Conservation (phyloP, 2,329 filamentous ascomycete species). For the Exophiala aquamarina region DNA sequence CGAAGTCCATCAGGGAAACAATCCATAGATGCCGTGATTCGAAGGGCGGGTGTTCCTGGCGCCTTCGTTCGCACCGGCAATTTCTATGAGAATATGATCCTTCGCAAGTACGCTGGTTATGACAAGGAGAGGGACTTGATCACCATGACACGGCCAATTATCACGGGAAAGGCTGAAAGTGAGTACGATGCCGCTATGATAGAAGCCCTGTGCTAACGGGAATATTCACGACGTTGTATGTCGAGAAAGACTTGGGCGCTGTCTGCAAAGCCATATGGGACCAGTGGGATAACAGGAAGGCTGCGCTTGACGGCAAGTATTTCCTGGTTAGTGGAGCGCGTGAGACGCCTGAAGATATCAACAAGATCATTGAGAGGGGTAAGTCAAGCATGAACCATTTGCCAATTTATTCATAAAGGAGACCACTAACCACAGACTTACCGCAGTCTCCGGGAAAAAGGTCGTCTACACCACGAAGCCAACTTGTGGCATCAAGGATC, state of each 20-base stretch:
- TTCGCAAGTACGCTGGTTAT: slow-evolving; percentile 6
- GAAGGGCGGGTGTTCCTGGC: slow-evolving; percentile 16
- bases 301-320: slow-evolving; percentile 7
- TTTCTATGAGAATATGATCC: slow-evolving; percentile 19
- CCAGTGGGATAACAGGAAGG: slow-evolving; percentile 23
- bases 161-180: slow-evolving; percentile 9
- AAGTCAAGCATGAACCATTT: too few species aligned
- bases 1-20: slow-evolving; percentile 23
- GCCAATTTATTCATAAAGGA: too few species aligned
- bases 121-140: slow-evolving; percentile 9
- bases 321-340: slow-evolving; percentile 2
- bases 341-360: slow-evolving; percentile 2
- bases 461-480: slow-evolving; percentile 13
- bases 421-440: too few species aligned
- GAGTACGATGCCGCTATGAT: too few species aligned
- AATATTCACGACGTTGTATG: slow-evolving; percentile 16
- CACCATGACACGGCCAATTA: slow-evolving; percentile 9
- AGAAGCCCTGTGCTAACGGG: too few species aligned
- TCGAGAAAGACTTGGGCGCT: slow-evolving; percentile 21
- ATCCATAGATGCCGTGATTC: slow-evolving; percentile 20
- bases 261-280: slow-evolving; percentile 24
- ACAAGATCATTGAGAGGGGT: too few species aligned
- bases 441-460: slow-evolving; percentile 25
- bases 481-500: slow-evolving; percentile 23
- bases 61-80: slow-evolving; percentile 22